phyloP scores from a whole-genome alignment of 1,139 yeast species.

The Hemisphaericaspora lyxosophila region DNA sequence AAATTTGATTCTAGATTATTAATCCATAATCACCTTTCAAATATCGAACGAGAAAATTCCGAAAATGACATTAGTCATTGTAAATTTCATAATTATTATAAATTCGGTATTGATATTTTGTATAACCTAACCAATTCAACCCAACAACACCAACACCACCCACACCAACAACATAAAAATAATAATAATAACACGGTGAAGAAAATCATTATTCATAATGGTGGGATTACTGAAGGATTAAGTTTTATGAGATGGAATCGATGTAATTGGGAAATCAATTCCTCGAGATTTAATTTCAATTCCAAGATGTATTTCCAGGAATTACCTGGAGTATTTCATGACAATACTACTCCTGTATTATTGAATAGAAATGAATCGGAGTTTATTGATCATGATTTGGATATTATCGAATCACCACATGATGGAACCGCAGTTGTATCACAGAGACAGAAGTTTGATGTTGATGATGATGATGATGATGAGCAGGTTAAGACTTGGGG shows the following conservation, averaged over 20 bases:
- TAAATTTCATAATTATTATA: constrained; percentile 57
- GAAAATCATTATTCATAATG: constrained; percentile 51
- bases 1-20: constrained; percentile 47
- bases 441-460: not conserved
- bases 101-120: constrained; percentile 52
- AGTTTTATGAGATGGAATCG: constrained; percentile 53
- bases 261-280: constrained; percentile 36
- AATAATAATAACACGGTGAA: constrained; percentile 16
- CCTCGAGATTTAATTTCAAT: constrained; percentile 17
- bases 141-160: too few relatives aligned
- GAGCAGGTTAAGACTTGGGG: constrained; percentile 46
- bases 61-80: constrained; percentile 16
- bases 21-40: constrained; percentile 36
- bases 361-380: constrained; percentile 54
- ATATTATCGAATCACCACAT: constrained; percentile 26
- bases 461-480: too few relatives aligned
- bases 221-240: constrained; percentile 46
- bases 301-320: constrained; percentile 36
- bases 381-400: constrained; percentile 39
- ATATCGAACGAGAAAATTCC: constrained; percentile 7
- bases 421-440: constrained; percentile 11
- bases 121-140: constrained; percentile 40
- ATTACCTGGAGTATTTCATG: constrained; percentile 24
- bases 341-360: constrained; percentile 40
- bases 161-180: constrained; percentile 12